Percentiles rank a stretch among this genome's conserved stretches.
phyloP scores from a whole-genome alignment of 2,329 filamentous ascomycete species.

The Ascocoryne sarcoides region DNA sequence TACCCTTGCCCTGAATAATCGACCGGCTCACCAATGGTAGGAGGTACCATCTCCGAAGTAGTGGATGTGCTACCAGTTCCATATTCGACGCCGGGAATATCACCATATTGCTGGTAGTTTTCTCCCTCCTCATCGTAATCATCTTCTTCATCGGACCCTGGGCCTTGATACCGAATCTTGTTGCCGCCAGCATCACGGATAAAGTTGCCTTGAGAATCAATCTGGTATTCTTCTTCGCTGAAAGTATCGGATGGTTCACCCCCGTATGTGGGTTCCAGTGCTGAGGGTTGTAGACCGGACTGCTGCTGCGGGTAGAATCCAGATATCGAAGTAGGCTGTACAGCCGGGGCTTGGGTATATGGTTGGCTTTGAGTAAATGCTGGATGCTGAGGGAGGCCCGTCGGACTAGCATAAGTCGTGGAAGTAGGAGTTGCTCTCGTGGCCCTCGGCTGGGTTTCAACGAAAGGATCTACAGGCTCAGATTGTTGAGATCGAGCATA shows the following conservation, averaged over 20 bases:
- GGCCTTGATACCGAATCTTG: constrained; percentile 41
- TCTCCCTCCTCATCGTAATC: constrained; percentile 43
- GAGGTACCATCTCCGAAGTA: constrained; percentile 1
- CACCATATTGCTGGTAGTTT: constrained; percentile 19
- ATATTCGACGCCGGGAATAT: constrained; percentile 21
- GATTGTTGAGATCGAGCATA: constrained; percentile 31
- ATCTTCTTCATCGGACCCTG: constrained; percentile 44
- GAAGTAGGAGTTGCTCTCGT: constrained; percentile 21
- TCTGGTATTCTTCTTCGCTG: constrained; percentile 63
- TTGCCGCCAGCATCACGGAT: constrained; percentile 52
- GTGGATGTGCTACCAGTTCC: constrained; percentile 18
- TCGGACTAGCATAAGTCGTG: constrained; percentile 1
- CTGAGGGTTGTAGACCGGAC: constrained; percentile 19
- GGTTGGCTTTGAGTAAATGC: constrained; percentile 28
- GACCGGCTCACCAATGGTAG: constrained; percentile 25
- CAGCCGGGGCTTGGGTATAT: constrained; percentile 35
- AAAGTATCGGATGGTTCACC: constrained; percentile 43
- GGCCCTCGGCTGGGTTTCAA: constrained; percentile 33
- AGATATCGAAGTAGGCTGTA: constrained; percentile 32
- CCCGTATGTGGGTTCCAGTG: constrained; percentile 12
- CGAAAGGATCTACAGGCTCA: constrained; percentile 57
- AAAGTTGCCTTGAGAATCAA: constrained; percentile 52
- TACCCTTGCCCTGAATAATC: constrained; percentile 63
- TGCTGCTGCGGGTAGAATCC: constrained; percentile 38
- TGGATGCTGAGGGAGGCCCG: constrained; percentile 14